Evolutionary conservation across 495 filamentous ascomycete species (phyloP).

Genomic region (Neurospora terricola): DNA sequence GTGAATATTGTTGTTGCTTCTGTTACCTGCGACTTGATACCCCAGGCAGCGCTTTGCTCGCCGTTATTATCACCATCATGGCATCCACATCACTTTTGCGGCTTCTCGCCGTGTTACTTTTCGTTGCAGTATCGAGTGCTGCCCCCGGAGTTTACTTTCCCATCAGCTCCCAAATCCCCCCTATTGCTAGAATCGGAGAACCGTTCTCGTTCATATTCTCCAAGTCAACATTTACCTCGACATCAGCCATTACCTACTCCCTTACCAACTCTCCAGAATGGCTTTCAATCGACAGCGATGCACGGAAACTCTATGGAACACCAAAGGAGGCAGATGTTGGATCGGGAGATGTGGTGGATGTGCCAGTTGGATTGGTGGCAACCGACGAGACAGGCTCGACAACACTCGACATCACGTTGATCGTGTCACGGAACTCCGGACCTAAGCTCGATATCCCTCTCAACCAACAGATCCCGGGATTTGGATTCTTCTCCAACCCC

Average conservation of each 20-base stretch:
- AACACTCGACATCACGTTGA: slow-evolving; percentile 48
- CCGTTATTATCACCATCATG: slow-evolving; percentile 8
- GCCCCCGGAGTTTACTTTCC: slow-evolving; percentile 49
- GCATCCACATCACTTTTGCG: not conserved
- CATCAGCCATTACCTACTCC: slow-evolving; percentile 47
- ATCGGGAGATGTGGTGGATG: slow-evolving; percentile 29
- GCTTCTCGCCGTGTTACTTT: slow-evolving; percentile 7
- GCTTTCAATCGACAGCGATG: slow-evolving; percentile 55
- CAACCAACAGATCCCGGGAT: slow-evolving; percentile 25
- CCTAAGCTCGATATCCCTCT: slow-evolving; percentile 28
- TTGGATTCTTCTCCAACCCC: slow-evolving; percentile 32
- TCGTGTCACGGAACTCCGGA: slow-evolving; percentile 44
- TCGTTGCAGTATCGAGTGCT: slow-evolving; percentile 25
- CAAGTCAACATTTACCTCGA: slow-evolving; percentile 53
- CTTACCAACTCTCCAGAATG: slow-evolving; percentile 54
- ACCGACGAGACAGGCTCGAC: slow-evolving; percentile 48
- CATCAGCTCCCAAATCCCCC: slow-evolving; percentile 68
- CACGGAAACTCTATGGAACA: slow-evolving; percentile 54
- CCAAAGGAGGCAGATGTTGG: slow-evolving; percentile 48
- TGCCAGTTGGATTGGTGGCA: slow-evolving; percentile 49
- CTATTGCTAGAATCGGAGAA: slow-evolving; percentile 56
- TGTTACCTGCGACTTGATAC: not conserved
- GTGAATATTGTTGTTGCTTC: not conserved
- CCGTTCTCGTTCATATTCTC: slow-evolving; percentile 61
- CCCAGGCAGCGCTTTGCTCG: not conserved